Conservation (phyloP, 441 rosid genomes). For the Adansonia gregorii region DNA sequence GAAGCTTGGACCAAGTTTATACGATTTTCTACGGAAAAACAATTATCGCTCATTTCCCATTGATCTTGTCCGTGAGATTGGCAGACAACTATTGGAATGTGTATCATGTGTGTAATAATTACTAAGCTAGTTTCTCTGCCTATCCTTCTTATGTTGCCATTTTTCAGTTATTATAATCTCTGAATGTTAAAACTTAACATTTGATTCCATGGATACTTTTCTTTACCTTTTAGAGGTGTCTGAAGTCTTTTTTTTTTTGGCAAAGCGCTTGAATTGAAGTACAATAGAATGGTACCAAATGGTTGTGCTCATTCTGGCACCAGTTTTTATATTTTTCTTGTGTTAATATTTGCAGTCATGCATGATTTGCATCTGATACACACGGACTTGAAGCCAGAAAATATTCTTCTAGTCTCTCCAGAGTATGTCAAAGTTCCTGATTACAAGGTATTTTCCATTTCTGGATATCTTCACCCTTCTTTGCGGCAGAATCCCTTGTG, state of each 20-base stretch:
- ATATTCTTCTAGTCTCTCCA: conserved; percentile 58
- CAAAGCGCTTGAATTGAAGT: not conserved
- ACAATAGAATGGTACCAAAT: conserved; percentile 12
- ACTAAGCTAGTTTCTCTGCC: conserved; percentile 20
- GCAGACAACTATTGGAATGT: conserved; percentile 96
- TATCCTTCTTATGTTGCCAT: not conserved
- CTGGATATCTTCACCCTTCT: conserved; percentile 14
- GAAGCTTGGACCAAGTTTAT: conserved; percentile 86
- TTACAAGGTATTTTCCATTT: conserved; percentile 47
- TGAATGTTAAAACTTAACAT: not conserved
- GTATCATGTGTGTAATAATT: conserved; percentile 84
- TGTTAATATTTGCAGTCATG: conserved; percentile 55
- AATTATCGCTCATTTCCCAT: conserved; percentile 70
- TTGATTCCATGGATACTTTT: not conserved
- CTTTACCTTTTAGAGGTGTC: not conserved
- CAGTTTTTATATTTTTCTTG: conserved; percentile 3
- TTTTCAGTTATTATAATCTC: not conserved
- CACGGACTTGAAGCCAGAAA: conserved; percentile 79
- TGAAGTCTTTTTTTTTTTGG: not conserved
- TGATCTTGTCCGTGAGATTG: conserved; percentile 80
- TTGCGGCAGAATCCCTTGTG: too few species aligned
- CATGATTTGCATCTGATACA: conserved; percentile 69
- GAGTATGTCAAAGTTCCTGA: conserved; percentile 66
- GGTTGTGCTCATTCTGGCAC: not conserved
- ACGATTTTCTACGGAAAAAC: conserved; percentile 77